These are phyloP conservation scores for Cercospora sp. DNA, from an alignment of 2,329 filamentous ascomycete species.

Conservation along the genomic window DNA sequence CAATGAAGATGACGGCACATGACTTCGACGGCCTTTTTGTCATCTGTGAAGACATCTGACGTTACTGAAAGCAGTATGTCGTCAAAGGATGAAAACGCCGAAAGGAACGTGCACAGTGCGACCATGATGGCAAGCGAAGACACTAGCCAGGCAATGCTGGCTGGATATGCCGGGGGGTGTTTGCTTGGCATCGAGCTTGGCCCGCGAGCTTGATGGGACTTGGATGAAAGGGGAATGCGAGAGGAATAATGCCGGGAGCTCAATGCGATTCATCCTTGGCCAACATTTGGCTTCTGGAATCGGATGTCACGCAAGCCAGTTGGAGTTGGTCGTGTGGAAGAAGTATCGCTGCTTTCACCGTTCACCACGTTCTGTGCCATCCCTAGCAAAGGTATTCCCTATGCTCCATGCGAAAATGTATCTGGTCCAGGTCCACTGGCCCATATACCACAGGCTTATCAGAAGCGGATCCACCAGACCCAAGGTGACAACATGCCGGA, in stretches of 20 bases:
- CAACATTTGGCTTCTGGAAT: neutral
- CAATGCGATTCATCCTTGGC: neutral
- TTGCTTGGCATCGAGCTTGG: neutral
- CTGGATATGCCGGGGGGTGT: neutral
- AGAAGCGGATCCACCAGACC: neutral
- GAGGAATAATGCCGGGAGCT: neutral
- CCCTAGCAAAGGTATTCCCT: neutral
- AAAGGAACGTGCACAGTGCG: neutral
- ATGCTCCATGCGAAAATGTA: neutral
- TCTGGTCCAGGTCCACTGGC: neutral
- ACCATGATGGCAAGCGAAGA: neutral
- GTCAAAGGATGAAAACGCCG: neutral
- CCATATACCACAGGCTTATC: neutral
- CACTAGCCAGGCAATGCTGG: neutral
- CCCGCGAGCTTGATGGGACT: neutral
- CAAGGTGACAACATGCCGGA: neutral
- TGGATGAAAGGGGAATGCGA: neutral
- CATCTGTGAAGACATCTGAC: neutral
- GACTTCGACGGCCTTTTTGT: neutral
- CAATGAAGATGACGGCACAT: neutral
- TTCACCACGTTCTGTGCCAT: neutral
- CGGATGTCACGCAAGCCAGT: neutral
- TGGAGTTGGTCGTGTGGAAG: neutral
- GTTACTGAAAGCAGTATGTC: neutral
- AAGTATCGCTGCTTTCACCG: neutral